Percentiles rank a stretch among this genome's conserved stretches.
These are phyloP conservation scores for Cyberlindnera euphorbiiphila DNA, from an alignment of 805 yeast species.

Conservation along the genomic window DNA sequence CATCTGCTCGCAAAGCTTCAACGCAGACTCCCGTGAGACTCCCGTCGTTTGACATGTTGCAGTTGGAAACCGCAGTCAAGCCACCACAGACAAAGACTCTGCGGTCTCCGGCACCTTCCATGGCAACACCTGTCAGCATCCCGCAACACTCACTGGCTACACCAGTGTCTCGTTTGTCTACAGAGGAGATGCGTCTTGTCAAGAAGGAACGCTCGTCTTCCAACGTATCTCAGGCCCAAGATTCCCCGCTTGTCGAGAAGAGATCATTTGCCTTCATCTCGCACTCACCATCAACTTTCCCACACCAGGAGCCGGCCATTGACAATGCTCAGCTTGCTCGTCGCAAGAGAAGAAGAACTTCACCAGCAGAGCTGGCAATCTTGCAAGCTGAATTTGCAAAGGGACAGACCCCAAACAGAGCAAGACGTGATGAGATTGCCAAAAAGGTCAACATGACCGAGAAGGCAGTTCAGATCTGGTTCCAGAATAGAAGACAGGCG, in stretches of 20 bases:
- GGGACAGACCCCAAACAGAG: slow-evolving; percentile 79
- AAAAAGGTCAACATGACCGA: slow-evolving; percentile 86
- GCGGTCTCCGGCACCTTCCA: no score
- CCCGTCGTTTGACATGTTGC: slow-evolving; percentile 27
- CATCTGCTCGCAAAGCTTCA: neutral
- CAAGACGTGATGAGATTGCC: slow-evolving; percentile 75
- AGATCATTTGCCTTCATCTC: slow-evolving; percentile 79
- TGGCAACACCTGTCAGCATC: no score
- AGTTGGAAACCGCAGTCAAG: slow-evolving; percentile 12
- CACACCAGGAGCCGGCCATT: slow-evolving; percentile 74
- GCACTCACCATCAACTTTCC: slow-evolving; percentile 87
- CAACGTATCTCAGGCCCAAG: slow-evolving; percentile 2
- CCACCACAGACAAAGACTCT: no score
- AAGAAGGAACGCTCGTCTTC: neutral
- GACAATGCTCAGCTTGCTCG: slow-evolving; percentile 93
- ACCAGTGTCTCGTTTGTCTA: slow-evolving; percentile 8
- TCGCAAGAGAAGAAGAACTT: slow-evolving; percentile 92
- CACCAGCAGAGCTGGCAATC: slow-evolving; percentile 78
- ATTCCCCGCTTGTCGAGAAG: slow-evolving; percentile 29
- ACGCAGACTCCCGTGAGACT: slow-evolving; percentile 26
- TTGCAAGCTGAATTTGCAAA: slow-evolving; percentile 73
- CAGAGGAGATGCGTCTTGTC: neutral
- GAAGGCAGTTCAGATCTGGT: slow-evolving; percentile 98
- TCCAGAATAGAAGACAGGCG: slow-evolving; percentile 91
- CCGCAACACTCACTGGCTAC: slow-evolving; percentile 9